Evolutionary conservation across 169 alveolate genomes (phyloP).

Genomic region (Cryptosporidium sp.): DNA sequence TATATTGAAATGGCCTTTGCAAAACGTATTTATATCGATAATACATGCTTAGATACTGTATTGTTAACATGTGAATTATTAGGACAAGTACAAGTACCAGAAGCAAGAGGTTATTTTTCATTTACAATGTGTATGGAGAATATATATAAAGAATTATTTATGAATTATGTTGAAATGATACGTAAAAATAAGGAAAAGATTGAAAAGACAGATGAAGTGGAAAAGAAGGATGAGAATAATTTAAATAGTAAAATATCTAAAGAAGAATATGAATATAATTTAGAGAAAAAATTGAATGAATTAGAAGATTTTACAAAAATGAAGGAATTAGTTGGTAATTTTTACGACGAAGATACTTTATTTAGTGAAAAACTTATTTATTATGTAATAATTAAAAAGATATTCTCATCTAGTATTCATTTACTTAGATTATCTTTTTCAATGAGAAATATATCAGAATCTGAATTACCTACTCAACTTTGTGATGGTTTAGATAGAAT

Average conservation of each 20-base stretch:
- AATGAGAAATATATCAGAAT: not conserved
- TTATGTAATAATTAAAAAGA: constrained; percentile 52
- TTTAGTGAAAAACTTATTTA: constrained; percentile 52
- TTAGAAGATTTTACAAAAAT: constrained; percentile 22
- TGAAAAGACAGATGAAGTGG: not conserved
- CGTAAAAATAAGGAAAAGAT: constrained; percentile 38
- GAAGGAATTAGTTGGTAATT: constrained; percentile 3
- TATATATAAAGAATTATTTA: constrained; percentile 89
- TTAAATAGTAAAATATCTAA: not conserved
- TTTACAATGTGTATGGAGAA: constrained; percentile 94
- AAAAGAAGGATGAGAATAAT: not conserved
- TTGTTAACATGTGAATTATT: constrained; percentile 86
- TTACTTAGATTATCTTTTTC: constrained; percentile 22
- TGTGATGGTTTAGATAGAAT: constrained; percentile 81
- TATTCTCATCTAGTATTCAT: constrained; percentile 46
- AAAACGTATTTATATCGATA: constrained; percentile 65
- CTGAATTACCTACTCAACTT: constrained; percentile 44
- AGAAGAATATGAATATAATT: constrained; percentile 1
- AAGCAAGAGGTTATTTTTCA: constrained; percentile 94
- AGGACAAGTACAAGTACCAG: constrained; percentile 92
- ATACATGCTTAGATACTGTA: constrained; percentile 75
- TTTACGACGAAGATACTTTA: constrained; percentile 24
- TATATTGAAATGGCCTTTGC: constrained; percentile 77
- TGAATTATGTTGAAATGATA: constrained; percentile 77
- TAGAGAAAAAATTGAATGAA: constrained; percentile 15